Percentiles rank a stretch among this genome's conserved stretches.
Conservation (phyloP, 495 filamentous ascomycete species). For the Penicillium dipodomyicola region DNA sequence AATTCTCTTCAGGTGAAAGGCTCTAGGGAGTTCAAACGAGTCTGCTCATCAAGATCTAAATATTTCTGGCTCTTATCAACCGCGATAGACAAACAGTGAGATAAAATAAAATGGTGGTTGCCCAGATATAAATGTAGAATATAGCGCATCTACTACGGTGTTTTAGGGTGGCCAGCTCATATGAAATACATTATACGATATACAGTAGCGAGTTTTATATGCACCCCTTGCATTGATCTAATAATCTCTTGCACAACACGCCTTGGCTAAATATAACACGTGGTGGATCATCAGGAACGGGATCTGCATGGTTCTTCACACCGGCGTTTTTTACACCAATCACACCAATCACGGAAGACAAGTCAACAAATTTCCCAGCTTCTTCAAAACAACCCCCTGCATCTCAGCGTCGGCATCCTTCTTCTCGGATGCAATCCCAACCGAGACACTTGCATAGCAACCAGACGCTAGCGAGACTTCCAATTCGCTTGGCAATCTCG, state of each 20-base stretch:
- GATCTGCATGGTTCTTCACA: not conserved
- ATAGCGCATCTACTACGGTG: too few species aligned
- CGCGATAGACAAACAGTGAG: too few species aligned
- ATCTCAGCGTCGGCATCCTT: conserved; percentile 51
- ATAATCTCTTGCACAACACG: not conserved
- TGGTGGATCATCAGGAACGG: not conserved
- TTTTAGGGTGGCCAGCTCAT: too few species aligned
- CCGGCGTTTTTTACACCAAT: conserved; percentile 30
- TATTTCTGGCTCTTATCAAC: too few species aligned
- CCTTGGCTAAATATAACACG: not conserved
- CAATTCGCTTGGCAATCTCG: conserved; percentile 56
- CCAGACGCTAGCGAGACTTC: conserved; percentile 46
- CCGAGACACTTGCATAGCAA: conserved; percentile 63
- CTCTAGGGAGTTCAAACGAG: too few species aligned
- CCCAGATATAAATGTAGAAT: too few species aligned
- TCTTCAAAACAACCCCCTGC: conserved; percentile 56
- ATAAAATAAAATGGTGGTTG: too few species aligned
- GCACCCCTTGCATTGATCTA: not conserved
- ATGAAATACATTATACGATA: too few species aligned
- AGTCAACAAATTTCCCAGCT: conserved; percentile 52
- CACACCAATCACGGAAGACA: conserved; percentile 39
- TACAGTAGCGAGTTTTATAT: not conserved
- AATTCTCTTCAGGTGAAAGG: too few species aligned
- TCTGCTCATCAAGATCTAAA: too few species aligned
- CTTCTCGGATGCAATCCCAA: conserved; percentile 58